Evolutionary conservation across 768 basidiomycete genomes (phyloP).

Genomic region (Pulveroboletus sp.): DNA sequence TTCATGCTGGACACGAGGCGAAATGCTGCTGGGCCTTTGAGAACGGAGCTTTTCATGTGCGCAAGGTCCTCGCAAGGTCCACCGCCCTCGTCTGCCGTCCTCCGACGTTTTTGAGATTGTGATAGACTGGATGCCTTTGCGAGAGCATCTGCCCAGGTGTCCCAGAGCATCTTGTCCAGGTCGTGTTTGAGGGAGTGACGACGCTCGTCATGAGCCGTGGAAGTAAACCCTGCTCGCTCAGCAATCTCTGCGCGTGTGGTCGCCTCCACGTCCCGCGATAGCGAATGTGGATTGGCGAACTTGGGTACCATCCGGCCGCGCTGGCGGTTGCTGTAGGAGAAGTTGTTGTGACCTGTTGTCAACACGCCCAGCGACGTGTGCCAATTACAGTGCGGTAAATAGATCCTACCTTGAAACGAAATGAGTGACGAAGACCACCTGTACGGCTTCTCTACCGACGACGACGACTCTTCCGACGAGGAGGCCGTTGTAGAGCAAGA

Average conservation of each 20-base stretch:
- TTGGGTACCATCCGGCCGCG: conserved; percentile 36
- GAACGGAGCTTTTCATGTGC: background rate
- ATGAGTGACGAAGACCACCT: conserved; percentile 44
- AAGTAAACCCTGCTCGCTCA: conserved; percentile 5
- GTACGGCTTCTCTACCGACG: conserved; percentile 74
- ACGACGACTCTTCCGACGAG: conserved; percentile 74
- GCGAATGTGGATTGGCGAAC: conserved; percentile 45
- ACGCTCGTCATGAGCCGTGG: conserved; percentile 4
- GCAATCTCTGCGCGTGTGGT: conserved; percentile 36
- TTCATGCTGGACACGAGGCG: conserved; percentile 41
- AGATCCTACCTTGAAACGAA: background rate
- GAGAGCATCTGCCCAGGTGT: conserved; percentile 19
- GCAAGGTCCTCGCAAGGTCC: background rate
- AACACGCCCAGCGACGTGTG: background rate
- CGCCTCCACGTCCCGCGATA: conserved; percentile 28
- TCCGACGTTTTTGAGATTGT: conserved; percentile 1
- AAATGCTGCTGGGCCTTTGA: conserved; percentile 34
- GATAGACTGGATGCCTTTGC: background rate
- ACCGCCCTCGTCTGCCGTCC: conserved; percentile 1
- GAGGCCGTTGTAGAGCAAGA: conserved; percentile 54
- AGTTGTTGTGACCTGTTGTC: conserved; percentile 22
- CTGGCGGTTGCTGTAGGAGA: too few relatives aligned
- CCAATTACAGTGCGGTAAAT: background rate
- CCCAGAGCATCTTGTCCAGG: conserved; percentile 20
- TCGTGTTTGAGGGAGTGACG: conserved; percentile 15